A percentile compares a stretch with the other conserved stretches of the same genome.
Conservation (phyloP, 2,329 filamentous ascomycete genomes). For the Neonectria ditissima region DNA sequence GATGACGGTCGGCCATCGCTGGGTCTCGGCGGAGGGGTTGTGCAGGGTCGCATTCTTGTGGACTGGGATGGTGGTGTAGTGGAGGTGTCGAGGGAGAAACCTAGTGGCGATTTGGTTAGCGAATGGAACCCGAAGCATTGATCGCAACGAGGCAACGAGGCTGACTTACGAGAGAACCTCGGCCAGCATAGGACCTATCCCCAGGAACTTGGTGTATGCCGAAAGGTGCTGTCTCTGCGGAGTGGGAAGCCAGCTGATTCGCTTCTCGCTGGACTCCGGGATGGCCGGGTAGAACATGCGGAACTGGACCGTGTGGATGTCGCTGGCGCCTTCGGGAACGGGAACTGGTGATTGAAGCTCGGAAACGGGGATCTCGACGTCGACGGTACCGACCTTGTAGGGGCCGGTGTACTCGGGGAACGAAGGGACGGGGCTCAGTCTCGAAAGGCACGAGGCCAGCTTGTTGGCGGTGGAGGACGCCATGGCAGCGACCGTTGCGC, state of each 20-base stretch:
- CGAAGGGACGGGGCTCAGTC: constrained; percentile 74
- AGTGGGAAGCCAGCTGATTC: constrained; percentile 80
- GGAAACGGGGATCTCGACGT: constrained; percentile 80
- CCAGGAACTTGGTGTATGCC: constrained; percentile 82
- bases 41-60: constrained; percentile 77
- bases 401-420: constrained; percentile 82
- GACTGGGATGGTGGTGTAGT: constrained; percentile 79
- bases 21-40: constrained; percentile 57
- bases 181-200: constrained; percentile 69
- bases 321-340: constrained; percentile 63
- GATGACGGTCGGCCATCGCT: constrained; percentile 82
- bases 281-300: constrained; percentile 84
- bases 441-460: constrained; percentile 62
- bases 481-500: constrained; percentile 25
- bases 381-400: constrained; percentile 76
- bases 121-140: no score
- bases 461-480: constrained; percentile 48
- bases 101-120: constrained; percentile 51
- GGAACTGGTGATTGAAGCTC: constrained; percentile 67
- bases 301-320: constrained; percentile 80
- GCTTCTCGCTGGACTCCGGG: constrained; percentile 63
- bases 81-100: constrained; percentile 76
- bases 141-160: background rate
- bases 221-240: constrained; percentile 81
- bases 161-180: constrained; percentile 70